These are phyloP conservation scores for Dipodascopsis uninucleata DNA, from an alignment of 805 yeast genomes.

Conservation along the genomic window DNA sequence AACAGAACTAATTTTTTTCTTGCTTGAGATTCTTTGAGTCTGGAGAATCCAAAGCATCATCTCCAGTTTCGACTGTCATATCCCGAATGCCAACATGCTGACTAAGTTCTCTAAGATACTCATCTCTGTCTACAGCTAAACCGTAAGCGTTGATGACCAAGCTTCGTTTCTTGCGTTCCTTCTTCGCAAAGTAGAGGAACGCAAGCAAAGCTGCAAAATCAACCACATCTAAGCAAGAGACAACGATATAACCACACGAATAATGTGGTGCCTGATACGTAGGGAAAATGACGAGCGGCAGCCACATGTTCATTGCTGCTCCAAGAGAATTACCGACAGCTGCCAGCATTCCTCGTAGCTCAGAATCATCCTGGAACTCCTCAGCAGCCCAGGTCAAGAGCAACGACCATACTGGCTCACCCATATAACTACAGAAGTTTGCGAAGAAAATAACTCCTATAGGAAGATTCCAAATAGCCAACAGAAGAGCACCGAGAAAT, in stretches of 20 bases:
- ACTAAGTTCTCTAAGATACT: too few species aligned
- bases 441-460: conserved; percentile 23
- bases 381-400: conserved; percentile 24
- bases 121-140: conserved; percentile 15
- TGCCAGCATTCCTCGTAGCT: conserved; percentile 18
- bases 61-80: too few species aligned
- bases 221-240: conserved; percentile 10
- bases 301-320: conserved; percentile 24
- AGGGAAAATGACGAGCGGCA: conserved; percentile 24
- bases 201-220: conserved; percentile 15
- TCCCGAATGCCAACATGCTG: too few species aligned
- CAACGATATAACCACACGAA: conserved; percentile 12
- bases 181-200: conserved; percentile 12
- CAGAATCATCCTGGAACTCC: conserved; percentile 25
- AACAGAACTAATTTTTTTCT: too few species aligned
- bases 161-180: conserved; percentile 9
- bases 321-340: conserved; percentile 24
- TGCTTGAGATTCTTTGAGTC: too few species aligned
- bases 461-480: conserved; percentile 19
- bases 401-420: conserved; percentile 23
- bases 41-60: too few species aligned
- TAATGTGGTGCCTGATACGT: conserved; percentile 20
- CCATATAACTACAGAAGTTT: conserved; percentile 14
- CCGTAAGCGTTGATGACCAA: conserved; percentile 17
- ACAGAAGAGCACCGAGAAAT: conserved; percentile 12